These are phyloP conservation scores for Trapa bicornis DNA, from an alignment of 345 rosid species.

Conservation along the genomic window DNA sequence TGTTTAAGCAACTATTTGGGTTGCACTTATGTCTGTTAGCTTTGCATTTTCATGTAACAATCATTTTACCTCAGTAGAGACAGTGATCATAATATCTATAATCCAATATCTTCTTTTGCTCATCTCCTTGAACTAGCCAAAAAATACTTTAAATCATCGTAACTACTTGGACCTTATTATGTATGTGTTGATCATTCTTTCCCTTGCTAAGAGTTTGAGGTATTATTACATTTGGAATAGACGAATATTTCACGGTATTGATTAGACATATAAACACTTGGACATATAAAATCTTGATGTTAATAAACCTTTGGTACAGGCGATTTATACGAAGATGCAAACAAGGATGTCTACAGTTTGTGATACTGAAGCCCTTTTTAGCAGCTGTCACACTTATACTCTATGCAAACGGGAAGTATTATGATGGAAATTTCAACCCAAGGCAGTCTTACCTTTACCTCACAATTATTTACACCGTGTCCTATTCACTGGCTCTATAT, in stretches of 20 bases:
- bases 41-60: neutral
- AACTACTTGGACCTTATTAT: neutral
- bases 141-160: neutral
- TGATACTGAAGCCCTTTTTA: constrained; percentile 83
- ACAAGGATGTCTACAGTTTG: constrained; percentile 98
- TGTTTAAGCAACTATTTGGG: neutral
- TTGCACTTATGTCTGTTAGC: neutral
- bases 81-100: no score
- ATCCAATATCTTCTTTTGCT: neutral
- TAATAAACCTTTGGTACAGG: constrained; percentile 26
- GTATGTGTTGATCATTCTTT: neutral
- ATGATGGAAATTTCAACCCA: constrained; percentile 93
- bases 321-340: constrained; percentile 94
- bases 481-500: constrained; percentile 83
- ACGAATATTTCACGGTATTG: neutral
- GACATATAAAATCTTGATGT: neutral
- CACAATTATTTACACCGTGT: constrained; percentile 80
- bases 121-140: neutral
- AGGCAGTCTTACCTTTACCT: constrained; percentile 79
- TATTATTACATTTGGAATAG: neutral
- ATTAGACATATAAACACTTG: neutral
- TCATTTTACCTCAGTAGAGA: neutral
- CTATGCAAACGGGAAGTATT: constrained; percentile 89
- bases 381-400: constrained; percentile 80
- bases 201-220: neutral